These are phyloP conservation scores for Xanthoconium separans DNA, from an alignment of 1,284 basidiomycete genomes.

Conservation along the genomic window DNA sequence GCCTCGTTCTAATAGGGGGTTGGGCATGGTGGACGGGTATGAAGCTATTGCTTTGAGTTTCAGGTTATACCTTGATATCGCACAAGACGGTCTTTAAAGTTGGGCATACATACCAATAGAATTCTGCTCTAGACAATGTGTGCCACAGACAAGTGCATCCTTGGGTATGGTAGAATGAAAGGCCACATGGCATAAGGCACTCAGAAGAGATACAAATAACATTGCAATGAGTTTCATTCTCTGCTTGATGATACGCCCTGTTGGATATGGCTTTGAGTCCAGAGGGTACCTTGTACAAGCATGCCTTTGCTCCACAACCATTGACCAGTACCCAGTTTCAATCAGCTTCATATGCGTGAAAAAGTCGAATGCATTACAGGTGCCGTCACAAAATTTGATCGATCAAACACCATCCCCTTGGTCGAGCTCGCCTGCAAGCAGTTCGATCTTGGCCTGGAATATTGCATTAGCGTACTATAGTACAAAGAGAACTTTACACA, in stretches of 20 bases:
- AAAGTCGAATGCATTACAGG: slow-evolving; percentile 5
- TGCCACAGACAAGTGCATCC: slow-evolving; percentile 7
- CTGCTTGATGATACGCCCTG: slow-evolving; percentile 82
- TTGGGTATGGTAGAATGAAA: not conserved
- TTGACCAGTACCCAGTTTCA: not conserved
- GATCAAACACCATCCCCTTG: slow-evolving; percentile 52
- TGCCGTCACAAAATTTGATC: not conserved
- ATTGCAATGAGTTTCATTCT: slow-evolving; percentile 35
- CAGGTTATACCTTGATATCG: not conserved
- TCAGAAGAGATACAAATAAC: not conserved
- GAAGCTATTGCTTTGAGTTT: slow-evolving; percentile 40
- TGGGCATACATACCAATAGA: slow-evolving; percentile 1
- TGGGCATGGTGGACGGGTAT: slow-evolving; percentile 64
- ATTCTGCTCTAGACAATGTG: slow-evolving; percentile 12
- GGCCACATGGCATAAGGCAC: not conserved
- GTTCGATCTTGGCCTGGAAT: slow-evolving; percentile 64
- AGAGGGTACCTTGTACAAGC: slow-evolving; percentile 84
- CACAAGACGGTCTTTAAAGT: not conserved
- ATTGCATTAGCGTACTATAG: slow-evolving; percentile 7
- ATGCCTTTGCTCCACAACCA: slow-evolving; percentile 16
- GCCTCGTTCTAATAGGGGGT: slow-evolving; percentile 48
- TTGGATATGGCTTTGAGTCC: slow-evolving; percentile 62
- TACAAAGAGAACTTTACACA: slow-evolving; percentile 23
- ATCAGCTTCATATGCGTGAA: not conserved
- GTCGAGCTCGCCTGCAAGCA: slow-evolving; percentile 60